phyloP scores from a whole-genome alignment of 2,329 filamentous ascomycete species.

The Hortaea werneckii region DNA sequence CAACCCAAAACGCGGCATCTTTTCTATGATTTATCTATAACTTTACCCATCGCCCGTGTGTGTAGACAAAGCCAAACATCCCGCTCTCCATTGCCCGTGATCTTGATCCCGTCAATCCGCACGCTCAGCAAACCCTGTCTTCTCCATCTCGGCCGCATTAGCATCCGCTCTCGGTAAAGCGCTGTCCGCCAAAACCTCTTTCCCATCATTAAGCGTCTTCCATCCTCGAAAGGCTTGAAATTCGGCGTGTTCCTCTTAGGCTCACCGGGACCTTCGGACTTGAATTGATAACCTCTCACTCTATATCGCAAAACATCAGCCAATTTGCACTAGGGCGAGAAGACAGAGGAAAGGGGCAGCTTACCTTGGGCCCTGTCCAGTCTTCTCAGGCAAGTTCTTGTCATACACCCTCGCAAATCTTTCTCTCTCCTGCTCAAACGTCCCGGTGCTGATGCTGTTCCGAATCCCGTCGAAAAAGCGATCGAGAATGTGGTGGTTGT shows the following conservation, averaged over 20 bases:
- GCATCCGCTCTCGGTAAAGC: slow-evolving; percentile 39
- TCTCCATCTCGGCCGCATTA: slow-evolving; percentile 42
- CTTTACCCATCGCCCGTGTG: no score
- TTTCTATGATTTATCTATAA: no score
- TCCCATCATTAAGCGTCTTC: slow-evolving; percentile 40
- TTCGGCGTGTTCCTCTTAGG: slow-evolving; percentile 56
- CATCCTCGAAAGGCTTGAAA: slow-evolving; percentile 39
- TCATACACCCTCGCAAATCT: slow-evolving; percentile 62
- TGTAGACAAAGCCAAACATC: no score
- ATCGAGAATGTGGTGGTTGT: slow-evolving; percentile 69
- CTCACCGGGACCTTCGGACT: slow-evolving; percentile 54
- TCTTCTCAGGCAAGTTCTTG: slow-evolving; percentile 58
- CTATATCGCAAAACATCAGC: slow-evolving; percentile 22
- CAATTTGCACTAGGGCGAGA: background rate
- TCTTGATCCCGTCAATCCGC: no score
- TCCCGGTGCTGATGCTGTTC: slow-evolving; percentile 47
- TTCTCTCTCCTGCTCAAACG: slow-evolving; percentile 44
- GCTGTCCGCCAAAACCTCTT: slow-evolving; percentile 38
- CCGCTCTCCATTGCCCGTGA: no score
- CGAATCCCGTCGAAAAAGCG: slow-evolving; percentile 66
- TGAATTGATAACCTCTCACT: slow-evolving; percentile 73
- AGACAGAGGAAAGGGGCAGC: slow-evolving; percentile 7
- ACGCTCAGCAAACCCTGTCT: slow-evolving; percentile 23
- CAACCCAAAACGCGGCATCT: no score
- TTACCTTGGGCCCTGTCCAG: slow-evolving; percentile 64